A percentile compares a stretch with the other conserved stretches of the same genome.
phyloP scores from a whole-genome alignment of 148 eudicot species.

The Silene latifolia region DNA sequence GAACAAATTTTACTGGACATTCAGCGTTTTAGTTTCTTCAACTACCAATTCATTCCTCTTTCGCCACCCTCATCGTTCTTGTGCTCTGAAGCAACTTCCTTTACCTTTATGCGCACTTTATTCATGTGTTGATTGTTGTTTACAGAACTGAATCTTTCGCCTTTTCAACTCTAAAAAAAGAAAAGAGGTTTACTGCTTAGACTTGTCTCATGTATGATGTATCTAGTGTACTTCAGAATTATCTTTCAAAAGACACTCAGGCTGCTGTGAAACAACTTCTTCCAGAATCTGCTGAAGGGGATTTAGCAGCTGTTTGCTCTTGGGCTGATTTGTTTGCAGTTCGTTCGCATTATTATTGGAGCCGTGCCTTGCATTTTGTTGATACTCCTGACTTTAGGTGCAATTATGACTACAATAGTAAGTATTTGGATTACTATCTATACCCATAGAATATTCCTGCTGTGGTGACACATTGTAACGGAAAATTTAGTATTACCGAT shows the following conservation, averaged over 20 bases:
- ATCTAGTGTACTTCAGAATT: conserved; percentile 42
- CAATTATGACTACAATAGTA: conserved; percentile 75
- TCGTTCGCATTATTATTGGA: conserved; percentile 71
- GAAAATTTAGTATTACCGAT: too few relatives aligned
- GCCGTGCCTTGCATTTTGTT: conserved; percentile 69
- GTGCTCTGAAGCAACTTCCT: background rate
- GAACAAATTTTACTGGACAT: background rate
- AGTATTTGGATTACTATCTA: conserved; percentile 25
- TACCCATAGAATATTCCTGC: background rate
- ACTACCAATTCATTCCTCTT: background rate
- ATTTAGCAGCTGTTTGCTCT: conserved; percentile 77
- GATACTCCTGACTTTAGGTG: conserved; percentile 98
- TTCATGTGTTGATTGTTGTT: background rate
- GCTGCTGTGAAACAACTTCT: conserved; percentile 71
- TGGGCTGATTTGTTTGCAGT: conserved; percentile 77
- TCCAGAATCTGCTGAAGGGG: conserved; percentile 75
- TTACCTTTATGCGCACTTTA: background rate
- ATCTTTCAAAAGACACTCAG: conserved; percentile 66
- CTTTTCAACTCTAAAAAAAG: too few relatives aligned
- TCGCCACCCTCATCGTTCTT: background rate
- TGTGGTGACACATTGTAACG: too few relatives aligned
- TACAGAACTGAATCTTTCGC: background rate
- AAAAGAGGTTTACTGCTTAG: background rate
- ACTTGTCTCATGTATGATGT: background rate
- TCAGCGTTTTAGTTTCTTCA: background rate